Evolutionary conservation across 2,329 filamentous ascomycete species (phyloP), one percentile per base, ranked within the genome.

Genomic region (Neonectria sp.): DNA sequence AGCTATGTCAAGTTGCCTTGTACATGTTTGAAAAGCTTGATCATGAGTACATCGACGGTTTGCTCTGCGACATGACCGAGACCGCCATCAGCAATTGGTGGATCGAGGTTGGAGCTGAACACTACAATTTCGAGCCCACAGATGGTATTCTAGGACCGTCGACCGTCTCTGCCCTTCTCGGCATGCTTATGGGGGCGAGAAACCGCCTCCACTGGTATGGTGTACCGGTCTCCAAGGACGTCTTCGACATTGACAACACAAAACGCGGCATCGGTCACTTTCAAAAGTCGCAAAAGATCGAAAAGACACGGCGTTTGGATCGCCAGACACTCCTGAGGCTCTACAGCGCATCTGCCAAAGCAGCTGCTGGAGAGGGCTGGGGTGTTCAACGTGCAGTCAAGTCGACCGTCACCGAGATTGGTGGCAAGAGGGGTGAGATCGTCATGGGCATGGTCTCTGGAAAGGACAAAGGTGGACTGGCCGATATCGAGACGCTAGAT

Each of bases 51-150:
- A 93, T 94, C 8, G 96, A 99, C 76, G 96, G 96, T 0, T 83
- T 98, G 27, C 87, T 99, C 3, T 99, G 96, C 79, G 96, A 99
- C 82, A 86, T 96, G 49, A 98, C 96, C 0, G 96, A 99, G 79
- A 91, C 88, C 68, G 94, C 95, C 2, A 90, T 98, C 74, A 92
- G 91, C 68, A 93, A 98, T 79, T 99, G 96, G 96, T 98, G 96
- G 96, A 91, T 93, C 1, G 94, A 97, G 75, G 92, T 98, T 67
- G 96, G 96, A 2, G 92, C 91, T 0, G 95, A 98, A 72, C 92
- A 96, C 76, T 98, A 95, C 84, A 97, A 95, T 62, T 89, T 95
- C 37, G 96, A 98, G 79, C 95, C 96, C 2, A 93, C 92, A 11
- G 96, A 99, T 81, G 95, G 95, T 13, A 95, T 97, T 25, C 84